phyloP scores from a whole-genome alignment of 306 rosid genomes.

The Dryas alaskensis region DNA sequence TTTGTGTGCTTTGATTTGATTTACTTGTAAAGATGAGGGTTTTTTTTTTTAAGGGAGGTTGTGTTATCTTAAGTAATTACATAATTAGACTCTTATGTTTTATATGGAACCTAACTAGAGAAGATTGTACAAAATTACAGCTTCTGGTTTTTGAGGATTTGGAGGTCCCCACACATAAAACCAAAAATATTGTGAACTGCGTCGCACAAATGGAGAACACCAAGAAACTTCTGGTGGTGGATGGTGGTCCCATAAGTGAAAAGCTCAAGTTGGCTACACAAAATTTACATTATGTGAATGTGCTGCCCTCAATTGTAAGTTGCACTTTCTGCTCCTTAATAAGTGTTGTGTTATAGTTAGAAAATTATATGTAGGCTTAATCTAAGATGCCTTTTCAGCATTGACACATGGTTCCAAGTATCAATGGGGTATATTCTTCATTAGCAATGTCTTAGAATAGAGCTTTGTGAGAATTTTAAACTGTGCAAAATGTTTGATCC shows the following conservation, averaged over 20 bases:
- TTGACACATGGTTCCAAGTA: neutral
- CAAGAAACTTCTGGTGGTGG: conserved; percentile 75
- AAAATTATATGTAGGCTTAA: conserved; percentile 2
- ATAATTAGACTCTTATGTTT: neutral
- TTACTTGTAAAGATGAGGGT: neutral
- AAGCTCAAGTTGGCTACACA: conserved; percentile 88
- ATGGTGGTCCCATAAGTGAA: conserved; percentile 51
- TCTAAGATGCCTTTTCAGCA: conserved; percentile 5
- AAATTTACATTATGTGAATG: conserved; percentile 81
- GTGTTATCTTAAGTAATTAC: neutral
- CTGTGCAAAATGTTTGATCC: neutral
- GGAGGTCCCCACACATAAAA: conserved; percentile 82
- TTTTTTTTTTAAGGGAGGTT: too few species aligned
- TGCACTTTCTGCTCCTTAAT: conserved; percentile 21
- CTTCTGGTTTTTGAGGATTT: conserved; percentile 83
- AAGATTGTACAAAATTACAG: conserved; percentile 38
- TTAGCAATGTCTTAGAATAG: neutral
- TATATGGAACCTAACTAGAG: conserved; percentile 19
- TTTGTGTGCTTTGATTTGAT: neutral
- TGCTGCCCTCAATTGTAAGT: conserved; percentile 86
- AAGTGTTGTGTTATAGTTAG: neutral
- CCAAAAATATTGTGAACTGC: conserved; percentile 65
- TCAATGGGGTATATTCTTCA: neutral
- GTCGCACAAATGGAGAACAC: conserved; percentile 58
- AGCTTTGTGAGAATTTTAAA: neutral